A percentile compares a stretch with the other conserved stretches of the same genome.
phyloP scores from a whole-genome alignment of 345 rosid species.

The Arabis hirsuta region DNA sequence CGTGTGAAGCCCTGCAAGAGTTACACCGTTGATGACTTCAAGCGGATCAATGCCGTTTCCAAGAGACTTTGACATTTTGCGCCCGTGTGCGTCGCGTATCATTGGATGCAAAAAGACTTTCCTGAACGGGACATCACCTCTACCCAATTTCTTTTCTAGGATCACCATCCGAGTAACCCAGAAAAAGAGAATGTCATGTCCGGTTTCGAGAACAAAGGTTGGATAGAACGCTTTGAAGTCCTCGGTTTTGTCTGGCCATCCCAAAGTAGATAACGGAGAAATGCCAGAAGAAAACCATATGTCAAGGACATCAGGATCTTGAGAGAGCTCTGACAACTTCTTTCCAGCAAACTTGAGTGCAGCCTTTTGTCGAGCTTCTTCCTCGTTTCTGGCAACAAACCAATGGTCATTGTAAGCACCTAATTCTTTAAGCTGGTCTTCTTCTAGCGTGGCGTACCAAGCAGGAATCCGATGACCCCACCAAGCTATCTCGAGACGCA shows the following conservation, averaged over 20 bases:
- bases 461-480: no score
- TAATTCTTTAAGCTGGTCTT: conserved; percentile 61
- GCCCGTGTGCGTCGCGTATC: conserved; percentile 91
- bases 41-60: conserved; percentile 89
- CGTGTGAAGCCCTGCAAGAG: conserved; percentile 70
- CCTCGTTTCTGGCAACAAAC: conserved; percentile 73
- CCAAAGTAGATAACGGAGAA: conserved; percentile 70
- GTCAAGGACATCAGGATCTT: conserved; percentile 90
- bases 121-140: conserved; percentile 74
- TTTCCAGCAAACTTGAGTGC: conserved; percentile 56
- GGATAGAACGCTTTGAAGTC: conserved; percentile 78
- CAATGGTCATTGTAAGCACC: conserved; percentile 77
- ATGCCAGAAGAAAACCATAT: conserved; percentile 93
- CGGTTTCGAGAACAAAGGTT: conserved; percentile 75
- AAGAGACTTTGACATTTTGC: conserved; percentile 84
- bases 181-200: conserved; percentile 46
- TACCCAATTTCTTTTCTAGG: conserved; percentile 63
- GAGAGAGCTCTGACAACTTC: conserved; percentile 56
- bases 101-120: conserved; percentile 88
- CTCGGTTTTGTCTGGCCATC: conserved; percentile 86
- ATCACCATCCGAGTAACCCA: conserved; percentile 97
- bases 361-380: conserved; percentile 61
- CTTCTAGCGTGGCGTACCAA: conserved; percentile 24
- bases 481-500: no score
- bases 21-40: conserved; percentile 76